phyloP scores from a whole-genome alignment of 1,139 yeast genomes.

The Nadsonia starkeyi-henricii region DNA sequence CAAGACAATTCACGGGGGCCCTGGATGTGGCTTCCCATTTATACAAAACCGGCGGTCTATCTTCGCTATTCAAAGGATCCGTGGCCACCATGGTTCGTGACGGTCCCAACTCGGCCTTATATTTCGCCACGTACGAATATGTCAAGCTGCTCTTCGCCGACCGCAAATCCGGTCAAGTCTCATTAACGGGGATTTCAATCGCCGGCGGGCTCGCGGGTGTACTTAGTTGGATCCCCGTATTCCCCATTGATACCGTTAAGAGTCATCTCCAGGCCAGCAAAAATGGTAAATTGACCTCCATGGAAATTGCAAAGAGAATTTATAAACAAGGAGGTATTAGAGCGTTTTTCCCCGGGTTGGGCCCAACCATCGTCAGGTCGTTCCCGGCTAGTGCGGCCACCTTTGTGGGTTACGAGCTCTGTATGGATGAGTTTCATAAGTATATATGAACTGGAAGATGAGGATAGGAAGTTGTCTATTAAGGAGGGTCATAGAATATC shows the following conservation, averaged over 20 bases:
- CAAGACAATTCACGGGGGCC: conserved; percentile 32
- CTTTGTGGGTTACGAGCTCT: conserved; percentile 85
- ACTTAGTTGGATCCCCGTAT: conserved; percentile 91
- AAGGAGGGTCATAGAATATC: too few relatives aligned
- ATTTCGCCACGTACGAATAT: conserved; percentile 87
- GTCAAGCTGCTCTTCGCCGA: conserved; percentile 50
- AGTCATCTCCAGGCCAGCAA: conserved; percentile 67
- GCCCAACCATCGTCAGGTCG: conserved; percentile 86
- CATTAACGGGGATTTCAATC: conserved; percentile 60
- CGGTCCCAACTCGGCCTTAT: conserved; percentile 94
- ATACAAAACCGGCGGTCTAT: conserved; percentile 67
- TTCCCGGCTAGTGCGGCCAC: conserved; percentile 99
- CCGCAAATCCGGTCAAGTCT: conserved; percentile 34
- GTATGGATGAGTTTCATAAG: conserved; percentile 47
- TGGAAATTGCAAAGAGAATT: conserved; percentile 50
- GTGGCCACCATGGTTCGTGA: conserved; percentile 88
- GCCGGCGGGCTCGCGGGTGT: conserved; percentile 97
- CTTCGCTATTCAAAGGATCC: conserved; percentile 82
- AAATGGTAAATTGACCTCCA: conserved; percentile 41
- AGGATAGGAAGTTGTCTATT: too few relatives aligned
- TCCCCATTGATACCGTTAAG: conserved; percentile 93
- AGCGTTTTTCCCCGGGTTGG: conserved; percentile 95
- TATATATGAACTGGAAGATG: too few relatives aligned
- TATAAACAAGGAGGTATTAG: conserved; percentile 63
- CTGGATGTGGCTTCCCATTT: conserved; percentile 53